A percentile compares a stretch with the other conserved stretches of the same genome.
phyloP scores from a whole-genome alignment of 179 eudicot genomes.

The Silene noctiflora region DNA sequence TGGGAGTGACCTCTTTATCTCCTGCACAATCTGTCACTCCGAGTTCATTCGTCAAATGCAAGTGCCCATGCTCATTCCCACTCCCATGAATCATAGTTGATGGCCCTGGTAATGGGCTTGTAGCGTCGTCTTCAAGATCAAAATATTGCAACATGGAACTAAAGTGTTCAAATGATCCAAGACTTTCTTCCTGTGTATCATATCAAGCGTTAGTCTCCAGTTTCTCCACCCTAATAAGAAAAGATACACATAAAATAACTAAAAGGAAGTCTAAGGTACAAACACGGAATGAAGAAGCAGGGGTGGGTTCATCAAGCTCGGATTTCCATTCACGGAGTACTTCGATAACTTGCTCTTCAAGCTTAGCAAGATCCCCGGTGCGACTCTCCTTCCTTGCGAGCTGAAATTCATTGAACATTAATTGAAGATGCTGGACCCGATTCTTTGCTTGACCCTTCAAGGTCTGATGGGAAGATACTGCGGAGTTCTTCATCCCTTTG shows the following conservation, averaged over 20 bases:
- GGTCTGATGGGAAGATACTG: conserved; percentile 57
- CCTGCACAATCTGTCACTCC: conserved; percentile 28
- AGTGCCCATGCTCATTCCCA: too few relatives aligned
- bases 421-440: conserved; percentile 87
- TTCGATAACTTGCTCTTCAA: conserved; percentile 79
- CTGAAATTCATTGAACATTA: conserved; percentile 63
- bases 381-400: conserved; percentile 82
- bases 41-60: too few relatives aligned
- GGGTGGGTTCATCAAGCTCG: conserved; percentile 83
- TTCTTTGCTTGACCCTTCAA: conserved; percentile 86
- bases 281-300: conserved; percentile 70
- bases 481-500: conserved; percentile 60
- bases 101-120: conserved; percentile 54
- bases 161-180: conserved; percentile 65
- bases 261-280: conserved; percentile 7
- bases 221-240: not conserved
- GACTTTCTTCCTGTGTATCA: conserved; percentile 65
- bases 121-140: conserved; percentile 94
- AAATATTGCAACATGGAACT: conserved; percentile 49
- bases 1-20: conserved; percentile 43
- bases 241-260: not conserved
- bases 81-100: conserved; percentile 46
- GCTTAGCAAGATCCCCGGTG: conserved; percentile 48
- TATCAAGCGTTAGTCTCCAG: conserved; percentile 5
- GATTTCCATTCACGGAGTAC: conserved; percentile 84